Base-by-base conservation (phyloP, 1,139 yeast genomes). In the Yamadazyma spencermartinsiae region DNA sequence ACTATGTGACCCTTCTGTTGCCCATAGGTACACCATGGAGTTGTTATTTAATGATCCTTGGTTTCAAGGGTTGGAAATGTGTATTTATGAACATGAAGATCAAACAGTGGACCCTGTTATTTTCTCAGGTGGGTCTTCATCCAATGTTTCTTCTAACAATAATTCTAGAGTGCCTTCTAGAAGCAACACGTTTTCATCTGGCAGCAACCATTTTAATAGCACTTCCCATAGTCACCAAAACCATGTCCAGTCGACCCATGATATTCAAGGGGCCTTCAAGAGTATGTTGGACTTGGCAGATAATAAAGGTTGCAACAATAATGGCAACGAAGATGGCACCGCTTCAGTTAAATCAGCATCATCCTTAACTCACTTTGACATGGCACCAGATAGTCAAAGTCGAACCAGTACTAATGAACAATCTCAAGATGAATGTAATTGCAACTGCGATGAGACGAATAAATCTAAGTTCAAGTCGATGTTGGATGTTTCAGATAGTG, bases 31-130 rank as follows among this genome's bases (percentile, higher is more conserved):
- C 56, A 69, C 74, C 17, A 52, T 84, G 49, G 71, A 74, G 1
- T 68, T 69, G 28, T 60, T 85, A 29, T 77, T 81, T 45, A 52
- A 63, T 7, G 89, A 84, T 52, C 80, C 83, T 3, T 84, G 87
- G 83, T 83, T 84, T 56, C 64, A 61, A 34, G 47, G 62, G 10
- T 61, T 82, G 39, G 86, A 79, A 46, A 77, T 79, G 69, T 84
- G 92, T 55, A 48, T 76, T 15, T 72, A 73, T 48, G 86, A 80
- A 52, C 65, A 65, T 41, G 68, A 67, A 1, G 79, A 75, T 42
- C 80, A 75, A 53, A 56, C 57, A 24, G 73, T 69, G 4, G 56
- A 63, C 41, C 73, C 74, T 4, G 58, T 69, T 37, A 61, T 69
- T 9, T 52, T 53, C 29, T 65, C 64, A 4, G 57, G 55, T 3